These are phyloP conservation scores for Ophiocordyceps polyrhachis-furcata DNA, from an alignment of 2,329 filamentous ascomycete species.

Conservation along the genomic window DNA sequence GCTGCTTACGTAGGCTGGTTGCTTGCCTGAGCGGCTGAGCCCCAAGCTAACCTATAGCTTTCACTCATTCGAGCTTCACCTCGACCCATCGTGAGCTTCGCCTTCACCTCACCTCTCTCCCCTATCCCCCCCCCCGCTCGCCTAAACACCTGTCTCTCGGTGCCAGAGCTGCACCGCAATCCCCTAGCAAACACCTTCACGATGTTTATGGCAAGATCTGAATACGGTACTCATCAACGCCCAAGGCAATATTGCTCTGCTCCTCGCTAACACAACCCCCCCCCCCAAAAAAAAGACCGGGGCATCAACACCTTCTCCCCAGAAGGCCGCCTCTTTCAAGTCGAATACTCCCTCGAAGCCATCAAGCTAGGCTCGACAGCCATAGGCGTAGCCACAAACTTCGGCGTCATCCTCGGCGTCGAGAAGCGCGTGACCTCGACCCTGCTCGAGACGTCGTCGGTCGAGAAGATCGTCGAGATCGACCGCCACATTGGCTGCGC, in stretches of 20 bases:
- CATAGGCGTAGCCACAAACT: conserved; percentile 89
- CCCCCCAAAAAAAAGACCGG: conserved; percentile 45
- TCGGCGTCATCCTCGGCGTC: conserved; percentile 89
- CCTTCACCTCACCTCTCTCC: background rate
- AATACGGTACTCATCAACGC: conserved; percentile 57
- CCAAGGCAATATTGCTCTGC: conserved; percentile 5
- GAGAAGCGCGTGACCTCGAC: conserved; percentile 98
- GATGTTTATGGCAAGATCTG: conserved; percentile 99
- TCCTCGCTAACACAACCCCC: conserved; percentile 5
- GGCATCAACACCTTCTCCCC: conserved; percentile 99
- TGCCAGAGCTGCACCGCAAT: background rate
- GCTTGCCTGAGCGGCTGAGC: too few relatives aligned
- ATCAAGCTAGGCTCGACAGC: conserved; percentile 98
- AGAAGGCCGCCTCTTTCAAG: conserved; percentile 98
- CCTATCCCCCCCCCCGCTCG: background rate
- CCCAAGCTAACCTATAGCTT: background rate
- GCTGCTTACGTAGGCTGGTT: too few relatives aligned
- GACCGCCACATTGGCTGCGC: conserved; percentile 97
- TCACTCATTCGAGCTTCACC: background rate
- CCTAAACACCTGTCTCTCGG: background rate
- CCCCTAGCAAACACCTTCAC: conserved; percentile 26
- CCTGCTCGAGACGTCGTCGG: conserved; percentile 89
- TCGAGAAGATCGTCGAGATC: conserved; percentile 99
- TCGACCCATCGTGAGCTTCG: background rate
- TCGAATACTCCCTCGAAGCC: conserved; percentile 99